phyloP scores from a whole-genome alignment of 2,329 filamentous ascomycete genomes.

The Blastomyces silverae region DNA sequence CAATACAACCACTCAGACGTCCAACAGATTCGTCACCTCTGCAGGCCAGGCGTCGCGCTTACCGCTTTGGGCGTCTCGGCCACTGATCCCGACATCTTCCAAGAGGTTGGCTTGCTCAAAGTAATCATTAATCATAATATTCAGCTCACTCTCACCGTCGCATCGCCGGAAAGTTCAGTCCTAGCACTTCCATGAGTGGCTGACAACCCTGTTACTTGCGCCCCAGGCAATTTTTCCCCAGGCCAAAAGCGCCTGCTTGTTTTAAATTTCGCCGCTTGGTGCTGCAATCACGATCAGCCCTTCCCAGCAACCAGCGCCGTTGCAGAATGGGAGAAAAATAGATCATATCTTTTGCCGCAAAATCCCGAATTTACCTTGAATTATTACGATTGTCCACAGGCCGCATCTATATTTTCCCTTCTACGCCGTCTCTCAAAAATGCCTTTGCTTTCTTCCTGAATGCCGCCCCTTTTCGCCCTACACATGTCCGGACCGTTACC shows the following conservation, averaged over 20 bases:
- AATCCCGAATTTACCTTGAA: background rate
- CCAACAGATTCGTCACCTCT: constrained; percentile 1
- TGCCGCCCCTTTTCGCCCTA: background rate
- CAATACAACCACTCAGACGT: no score
- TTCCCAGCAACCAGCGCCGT: no score
- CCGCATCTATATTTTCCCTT: background rate
- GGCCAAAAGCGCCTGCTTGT: no score
- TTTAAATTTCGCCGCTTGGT: background rate
- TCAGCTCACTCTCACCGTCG: no score
- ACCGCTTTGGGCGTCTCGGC: background rate
- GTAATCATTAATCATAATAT: no score
- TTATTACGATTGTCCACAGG: background rate
- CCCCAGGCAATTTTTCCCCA: no score
- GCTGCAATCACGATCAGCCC: no score
- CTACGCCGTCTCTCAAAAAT: background rate
- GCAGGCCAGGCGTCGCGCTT: background rate
- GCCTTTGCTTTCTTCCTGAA: constrained; percentile 1
- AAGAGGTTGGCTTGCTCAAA: no score
- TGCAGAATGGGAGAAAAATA: background rate
- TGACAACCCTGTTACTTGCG: background rate
- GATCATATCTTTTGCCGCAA: background rate
- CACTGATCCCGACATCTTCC: no score
- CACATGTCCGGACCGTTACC: background rate
- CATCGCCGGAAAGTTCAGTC: no score
- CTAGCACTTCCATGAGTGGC: background rate